Evolutionary conservation across 805 yeast species (phyloP).

Genomic region (Zygosaccharomyces bailii): DNA sequence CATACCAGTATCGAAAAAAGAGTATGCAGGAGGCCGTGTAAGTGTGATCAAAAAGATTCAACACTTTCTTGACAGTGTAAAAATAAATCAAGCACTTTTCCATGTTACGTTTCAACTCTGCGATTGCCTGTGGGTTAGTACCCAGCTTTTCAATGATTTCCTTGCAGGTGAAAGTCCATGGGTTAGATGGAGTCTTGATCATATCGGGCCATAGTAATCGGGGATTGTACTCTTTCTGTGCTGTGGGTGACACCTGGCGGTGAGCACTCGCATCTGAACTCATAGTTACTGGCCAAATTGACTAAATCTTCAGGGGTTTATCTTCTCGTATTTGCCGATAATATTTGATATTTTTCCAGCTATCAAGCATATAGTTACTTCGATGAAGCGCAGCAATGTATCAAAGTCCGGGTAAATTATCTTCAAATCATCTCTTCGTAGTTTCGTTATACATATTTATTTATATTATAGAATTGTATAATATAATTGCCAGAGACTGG

Average conservation of each 20-base stretch:
- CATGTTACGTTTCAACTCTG: conserved; percentile 32
- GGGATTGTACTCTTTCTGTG: conserved; percentile 24
- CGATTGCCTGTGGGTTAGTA: conserved; percentile 18
- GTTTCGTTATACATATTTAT: neutral
- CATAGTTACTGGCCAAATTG: neutral
- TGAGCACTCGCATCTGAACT: neutral
- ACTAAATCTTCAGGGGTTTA: no score
- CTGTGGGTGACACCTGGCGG: neutral
- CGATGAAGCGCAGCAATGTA: no score
- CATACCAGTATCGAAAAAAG: conserved; percentile 36
- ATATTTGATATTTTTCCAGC: neutral
- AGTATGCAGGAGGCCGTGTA: conserved; percentile 36
- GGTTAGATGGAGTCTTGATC: conserved; percentile 31
- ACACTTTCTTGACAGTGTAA: conserved; percentile 34
- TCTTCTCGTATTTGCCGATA: no score
- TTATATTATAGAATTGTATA: neutral
- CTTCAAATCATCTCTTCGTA: neutral
- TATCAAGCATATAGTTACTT: neutral
- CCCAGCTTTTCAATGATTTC: conserved; percentile 34
- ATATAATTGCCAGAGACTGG: neutral
- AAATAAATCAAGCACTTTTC: conserved; percentile 36
- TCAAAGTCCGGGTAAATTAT: neutral
- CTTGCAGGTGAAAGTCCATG: conserved; percentile 31
- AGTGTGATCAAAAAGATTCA: conserved; percentile 36
- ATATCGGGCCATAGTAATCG: conserved; percentile 37